Evolutionary conservation across 148 eudicot genomes (phyloP).

Genomic region (Rhododendron simsii): DNA sequence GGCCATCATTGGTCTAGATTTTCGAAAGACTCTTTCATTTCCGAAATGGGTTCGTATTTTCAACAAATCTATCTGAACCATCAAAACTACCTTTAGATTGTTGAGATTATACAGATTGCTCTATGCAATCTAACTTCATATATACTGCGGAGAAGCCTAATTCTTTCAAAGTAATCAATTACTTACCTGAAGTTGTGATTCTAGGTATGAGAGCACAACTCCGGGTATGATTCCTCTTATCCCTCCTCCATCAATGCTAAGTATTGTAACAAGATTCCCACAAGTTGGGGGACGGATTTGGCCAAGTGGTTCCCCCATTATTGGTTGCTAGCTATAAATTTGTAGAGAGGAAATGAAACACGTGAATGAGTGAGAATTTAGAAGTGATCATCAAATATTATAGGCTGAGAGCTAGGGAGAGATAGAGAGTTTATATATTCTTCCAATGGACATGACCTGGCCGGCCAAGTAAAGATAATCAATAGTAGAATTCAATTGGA

Average conservation of each 20-base stretch:
- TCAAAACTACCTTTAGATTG: not conserved
- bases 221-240: constrained; percentile 57
- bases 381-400: not conserved
- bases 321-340: not conserved
- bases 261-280: constrained; percentile 53
- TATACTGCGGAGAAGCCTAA: not conserved
- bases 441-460: not conserved
- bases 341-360: not conserved
- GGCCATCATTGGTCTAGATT: no score
- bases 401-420: not conserved
- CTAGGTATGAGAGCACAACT: constrained; percentile 39
- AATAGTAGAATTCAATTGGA: not conserved
- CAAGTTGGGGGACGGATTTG: constrained; percentile 24
- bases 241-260: constrained; percentile 76
- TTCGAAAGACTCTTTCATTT: not conserved
- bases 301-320: not conserved
- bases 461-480: not conserved
- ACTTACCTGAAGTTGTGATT: constrained; percentile 50
- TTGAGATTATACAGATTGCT: no score
- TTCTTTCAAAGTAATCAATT: no score
- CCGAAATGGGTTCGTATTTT: not conserved
- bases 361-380: not conserved
- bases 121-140: no score
- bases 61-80: not conserved
- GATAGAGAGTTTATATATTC: not conserved